A percentile compares a stretch with the other conserved stretches of the same genome.
These are phyloP conservation scores for Xylariales sp. DNA, from an alignment of 2,329 filamentous ascomycete genomes.

Conservation along the genomic window DNA sequence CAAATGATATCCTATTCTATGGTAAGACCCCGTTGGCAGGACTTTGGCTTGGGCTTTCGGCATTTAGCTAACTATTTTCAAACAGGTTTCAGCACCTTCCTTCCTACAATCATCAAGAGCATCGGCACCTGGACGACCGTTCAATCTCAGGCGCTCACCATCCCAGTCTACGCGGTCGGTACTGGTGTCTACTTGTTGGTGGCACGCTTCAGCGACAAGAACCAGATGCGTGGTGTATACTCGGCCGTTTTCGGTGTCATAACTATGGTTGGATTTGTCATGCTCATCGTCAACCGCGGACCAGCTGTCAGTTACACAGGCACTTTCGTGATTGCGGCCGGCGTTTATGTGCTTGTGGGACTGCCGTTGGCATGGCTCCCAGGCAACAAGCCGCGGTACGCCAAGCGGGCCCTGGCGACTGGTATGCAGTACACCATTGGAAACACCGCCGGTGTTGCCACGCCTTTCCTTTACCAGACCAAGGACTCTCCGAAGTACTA, in stretches of 20 bases:
- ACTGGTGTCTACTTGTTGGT: conserved; percentile 55
- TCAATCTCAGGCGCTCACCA: conserved; percentile 62
- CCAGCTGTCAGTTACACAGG: conserved; percentile 57
- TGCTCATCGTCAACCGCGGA: conserved; percentile 50
- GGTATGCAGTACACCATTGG: conserved; percentile 59
- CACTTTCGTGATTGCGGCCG: conserved; percentile 59
- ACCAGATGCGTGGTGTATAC: conserved; percentile 53
- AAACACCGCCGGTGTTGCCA: conserved; percentile 59
- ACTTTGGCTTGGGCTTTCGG: no score
- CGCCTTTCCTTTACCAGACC: conserved; percentile 51
- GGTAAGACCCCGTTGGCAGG: no score
- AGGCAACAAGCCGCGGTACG: conserved; percentile 59
- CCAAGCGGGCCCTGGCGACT: conserved; percentile 58
- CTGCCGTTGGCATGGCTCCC: conserved; percentile 38
- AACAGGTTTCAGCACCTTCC: conserved; percentile 63
- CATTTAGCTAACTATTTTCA: no score
- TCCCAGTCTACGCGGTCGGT: conserved; percentile 63
- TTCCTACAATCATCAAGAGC: conserved; percentile 64
- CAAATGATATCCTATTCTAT: conserved; percentile 62
- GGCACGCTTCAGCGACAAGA: conserved; percentile 54
- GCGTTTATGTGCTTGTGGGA: conserved; percentile 44
- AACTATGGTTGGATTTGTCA: conserved; percentile 53
- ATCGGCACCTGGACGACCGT: conserved; percentile 53
- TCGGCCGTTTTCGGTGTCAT: conserved; percentile 42
- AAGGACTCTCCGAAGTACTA: conserved; percentile 39